phyloP scores from a whole-genome alignment of 164 flowering plant species.

The Saururus chinensis region DNA sequence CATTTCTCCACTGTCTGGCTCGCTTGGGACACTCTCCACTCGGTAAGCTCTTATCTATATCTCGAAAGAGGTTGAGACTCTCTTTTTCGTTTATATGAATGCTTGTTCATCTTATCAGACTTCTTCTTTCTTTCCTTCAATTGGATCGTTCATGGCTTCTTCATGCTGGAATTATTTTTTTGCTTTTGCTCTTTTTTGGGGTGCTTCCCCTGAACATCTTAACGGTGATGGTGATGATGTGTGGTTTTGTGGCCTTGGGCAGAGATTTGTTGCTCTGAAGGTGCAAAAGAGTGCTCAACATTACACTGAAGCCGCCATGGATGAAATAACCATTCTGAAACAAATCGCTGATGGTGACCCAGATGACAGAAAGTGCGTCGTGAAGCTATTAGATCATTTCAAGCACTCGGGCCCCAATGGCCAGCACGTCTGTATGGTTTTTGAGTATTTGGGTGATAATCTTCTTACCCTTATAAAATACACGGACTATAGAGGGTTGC shows the following conservation, averaged over 20 bases:
- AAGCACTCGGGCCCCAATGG: slow-evolving; percentile 98
- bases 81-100: neutral
- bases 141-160: neutral
- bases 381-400: slow-evolving; percentile 85
- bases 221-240: neutral
- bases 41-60: slow-evolving; percentile 16
- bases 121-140: too few relatives aligned
- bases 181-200: neutral
- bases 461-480: slow-evolving; percentile 83
- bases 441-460: slow-evolving; percentile 91
- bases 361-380: slow-evolving; percentile 71
- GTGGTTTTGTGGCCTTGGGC: slow-evolving; percentile 6
- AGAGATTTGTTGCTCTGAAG: slow-evolving; percentile 65
- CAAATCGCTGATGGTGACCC: slow-evolving; percentile 86
- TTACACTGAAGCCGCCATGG: slow-evolving; percentile 74
- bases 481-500: slow-evolving; percentile 61
- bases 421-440: slow-evolving; percentile 94
- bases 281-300: slow-evolving; percentile 77
- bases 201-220: neutral
- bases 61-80: too few relatives aligned
- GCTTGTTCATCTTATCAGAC: neutral
- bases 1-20: slow-evolving; percentile 83
- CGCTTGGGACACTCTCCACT: slow-evolving; percentile 47
- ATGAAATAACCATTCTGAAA: slow-evolving; percentile 66
- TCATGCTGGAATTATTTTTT: neutral